These are phyloP conservation scores for Candida koratica DNA, from an alignment of 805 yeast genomes.

Conservation along the genomic window DNA sequence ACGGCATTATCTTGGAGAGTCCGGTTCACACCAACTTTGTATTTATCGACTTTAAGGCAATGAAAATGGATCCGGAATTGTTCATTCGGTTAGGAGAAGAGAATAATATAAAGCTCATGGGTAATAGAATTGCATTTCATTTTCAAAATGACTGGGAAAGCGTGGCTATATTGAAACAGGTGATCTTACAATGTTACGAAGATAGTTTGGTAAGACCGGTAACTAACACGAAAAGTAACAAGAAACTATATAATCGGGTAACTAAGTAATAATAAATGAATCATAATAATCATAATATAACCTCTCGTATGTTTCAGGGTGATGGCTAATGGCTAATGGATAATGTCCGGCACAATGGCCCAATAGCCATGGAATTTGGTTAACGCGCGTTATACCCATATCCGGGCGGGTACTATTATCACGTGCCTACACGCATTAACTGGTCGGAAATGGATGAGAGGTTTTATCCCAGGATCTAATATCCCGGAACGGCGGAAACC, in stretches of 20 bases:
- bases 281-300: background rate
- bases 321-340: background rate
- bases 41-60: constrained; percentile 56
- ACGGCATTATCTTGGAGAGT: constrained; percentile 57
- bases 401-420: constrained; percentile 6
- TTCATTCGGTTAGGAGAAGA: constrained; percentile 54
- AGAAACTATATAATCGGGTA: constrained; percentile 20
- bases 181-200: constrained; percentile 55
- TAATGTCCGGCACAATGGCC: too few relatives aligned
- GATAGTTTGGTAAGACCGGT: constrained; percentile 53
- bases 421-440: background rate
- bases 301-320: background rate
- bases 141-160: constrained; percentile 36
- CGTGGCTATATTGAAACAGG: constrained; percentile 37
- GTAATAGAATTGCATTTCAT: constrained; percentile 80
- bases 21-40: constrained; percentile 86
- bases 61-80: constrained; percentile 53
- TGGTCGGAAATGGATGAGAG: constrained; percentile 1
- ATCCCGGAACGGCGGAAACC: constrained; percentile 8
- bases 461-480: too few relatives aligned
- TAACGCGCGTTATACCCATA: background rate
- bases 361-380: constrained; percentile 5
- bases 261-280: constrained; percentile 2
- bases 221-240: constrained; percentile 16
- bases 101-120: constrained; percentile 60